phyloP scores from a whole-genome alignment of 345 rosid genomes.

The Populus pruinosa region DNA sequence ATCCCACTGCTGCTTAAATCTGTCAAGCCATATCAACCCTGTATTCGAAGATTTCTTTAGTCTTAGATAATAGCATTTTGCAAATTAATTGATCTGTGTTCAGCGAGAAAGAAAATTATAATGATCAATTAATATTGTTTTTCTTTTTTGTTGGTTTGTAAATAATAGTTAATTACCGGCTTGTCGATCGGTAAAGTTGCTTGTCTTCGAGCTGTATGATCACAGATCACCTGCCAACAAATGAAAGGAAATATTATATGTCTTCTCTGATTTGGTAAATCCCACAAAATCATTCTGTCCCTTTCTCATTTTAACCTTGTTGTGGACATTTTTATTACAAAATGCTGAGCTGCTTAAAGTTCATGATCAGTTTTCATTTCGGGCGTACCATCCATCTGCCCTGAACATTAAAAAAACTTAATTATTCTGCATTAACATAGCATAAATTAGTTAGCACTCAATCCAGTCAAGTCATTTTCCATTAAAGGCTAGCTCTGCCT shows the following conservation, averaged over 20 bases:
- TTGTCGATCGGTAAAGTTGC: too few relatives aligned
- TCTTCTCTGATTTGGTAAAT: background rate
- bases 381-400: background rate
- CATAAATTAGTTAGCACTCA: background rate
- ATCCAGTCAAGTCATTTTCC: constrained; percentile 40
- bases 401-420: background rate
- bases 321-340: background rate
- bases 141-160: too few relatives aligned
- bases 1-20: too few relatives aligned
- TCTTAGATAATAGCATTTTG: too few relatives aligned
- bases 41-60: too few relatives aligned
- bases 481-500: constrained; percentile 12
- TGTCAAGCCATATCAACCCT: too few relatives aligned
- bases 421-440: background rate
- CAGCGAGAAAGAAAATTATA: background rate
- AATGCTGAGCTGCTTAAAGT: background rate
- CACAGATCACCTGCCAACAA: too few relatives aligned
- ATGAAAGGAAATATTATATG: too few relatives aligned
- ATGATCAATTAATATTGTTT: background rate
- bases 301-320: background rate
- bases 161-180: too few relatives aligned
- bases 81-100: too few relatives aligned
- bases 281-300: background rate
- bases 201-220: too few relatives aligned
- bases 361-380: background rate